Evolutionary conservation across 169 alveolate species (phyloP), one percentile per base, ranked within the genome.

Genomic region (Cryptosporidium parvum): DNA sequence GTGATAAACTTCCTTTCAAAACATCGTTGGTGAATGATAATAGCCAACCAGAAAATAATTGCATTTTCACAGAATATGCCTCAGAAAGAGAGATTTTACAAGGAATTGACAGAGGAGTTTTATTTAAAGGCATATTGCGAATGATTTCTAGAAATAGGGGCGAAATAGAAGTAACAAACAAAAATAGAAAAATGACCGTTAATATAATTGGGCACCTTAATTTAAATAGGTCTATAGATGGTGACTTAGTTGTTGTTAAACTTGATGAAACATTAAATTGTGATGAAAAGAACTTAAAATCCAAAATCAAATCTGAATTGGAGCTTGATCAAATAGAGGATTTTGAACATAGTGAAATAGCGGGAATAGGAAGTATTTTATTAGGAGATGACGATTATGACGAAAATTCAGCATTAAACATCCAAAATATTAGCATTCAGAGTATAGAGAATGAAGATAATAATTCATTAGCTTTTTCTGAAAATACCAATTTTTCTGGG

Each of bases 171-270:
- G 97, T 94, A 42, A 92, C 71, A 70, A 70, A 93, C 93, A 39
- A 94, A 75, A 84, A 93, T 80, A 91, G 91, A 86, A 72, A 92
- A 72, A 94, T 95, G 29, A 98, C 95, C 71, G 93, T 96, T 69
- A 89, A 93, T 21, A 94, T 98, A 21, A 85, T 72, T 71, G 98
- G 98, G 35, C 44, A 85, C 0, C 45, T 93, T 86, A 94, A 97
- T 84, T 91, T 97, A 92, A 98, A 98, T 93, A 94, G 99, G 84
- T 99, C 99, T 62, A 92, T 98, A 52, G 98, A 98, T 86, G 99
- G 99, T 9, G 99, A 98, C 92, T 85, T 94, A 35, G 99, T 98
- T n/a, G 99, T 98, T 12, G 96, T 98, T 33, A 95, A 97, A 75
- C 69, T 97, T 48, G 96, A 95, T n/a, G 96, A 96, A 86, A 72